A percentile compares a stretch with the other conserved stretches of the same genome.
Conservation (phyloP, 2,329 filamentous ascomycete genomes). For the Paramyrothecium roridum region DNA sequence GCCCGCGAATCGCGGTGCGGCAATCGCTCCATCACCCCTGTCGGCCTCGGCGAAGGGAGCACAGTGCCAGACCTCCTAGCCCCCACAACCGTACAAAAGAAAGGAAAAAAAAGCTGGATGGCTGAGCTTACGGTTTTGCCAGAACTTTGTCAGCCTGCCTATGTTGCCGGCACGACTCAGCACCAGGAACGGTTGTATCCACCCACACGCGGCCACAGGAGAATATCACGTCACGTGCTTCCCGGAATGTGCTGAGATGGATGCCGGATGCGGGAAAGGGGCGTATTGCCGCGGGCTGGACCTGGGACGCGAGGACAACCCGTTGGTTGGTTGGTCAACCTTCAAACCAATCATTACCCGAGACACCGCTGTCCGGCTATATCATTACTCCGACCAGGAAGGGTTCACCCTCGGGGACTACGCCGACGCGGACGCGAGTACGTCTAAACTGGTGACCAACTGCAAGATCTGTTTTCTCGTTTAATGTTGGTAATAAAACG, state of each 20-base stretch:
- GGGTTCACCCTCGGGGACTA: no score
- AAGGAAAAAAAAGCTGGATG: background rate
- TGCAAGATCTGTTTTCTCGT: no score
- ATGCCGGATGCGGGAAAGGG: background rate
- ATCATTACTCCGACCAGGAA: no score
- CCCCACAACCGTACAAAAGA: background rate
- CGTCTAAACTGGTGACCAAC: no score
- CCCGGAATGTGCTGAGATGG: background rate
- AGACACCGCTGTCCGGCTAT: background rate
- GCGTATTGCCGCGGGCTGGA: no score
- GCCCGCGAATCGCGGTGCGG: no score
- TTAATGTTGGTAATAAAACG: no score
- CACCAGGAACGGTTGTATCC: background rate
- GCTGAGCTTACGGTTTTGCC: background rate
- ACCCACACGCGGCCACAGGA: background rate
- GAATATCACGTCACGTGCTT: background rate
- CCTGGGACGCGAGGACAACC: no score
- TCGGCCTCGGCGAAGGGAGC: background rate
- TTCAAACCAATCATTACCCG: background rate
- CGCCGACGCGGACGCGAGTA: no score
- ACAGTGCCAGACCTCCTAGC: background rate
- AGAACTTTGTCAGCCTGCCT: background rate
- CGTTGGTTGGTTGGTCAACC: background rate
- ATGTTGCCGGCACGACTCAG: background rate
- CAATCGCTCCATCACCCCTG: background rate